phyloP scores from a whole-genome alignment of 441 rosid species.

The Aquilaria agallochum region DNA sequence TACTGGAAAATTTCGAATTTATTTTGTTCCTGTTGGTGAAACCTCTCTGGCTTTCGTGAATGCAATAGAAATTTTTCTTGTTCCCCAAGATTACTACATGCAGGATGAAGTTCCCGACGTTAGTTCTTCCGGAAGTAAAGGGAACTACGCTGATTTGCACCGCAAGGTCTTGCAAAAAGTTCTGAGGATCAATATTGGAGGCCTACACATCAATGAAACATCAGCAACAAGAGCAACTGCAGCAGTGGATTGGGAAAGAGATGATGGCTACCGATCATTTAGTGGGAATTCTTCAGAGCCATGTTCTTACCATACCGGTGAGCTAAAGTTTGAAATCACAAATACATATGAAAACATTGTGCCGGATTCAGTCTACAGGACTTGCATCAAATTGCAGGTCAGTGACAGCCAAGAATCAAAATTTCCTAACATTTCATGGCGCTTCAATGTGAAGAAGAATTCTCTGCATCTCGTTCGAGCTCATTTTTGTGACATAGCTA shows the following conservation, averaged over 20 bases:
- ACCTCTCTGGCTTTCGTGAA: slow-evolving; percentile 45
- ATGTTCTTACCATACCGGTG: background rate
- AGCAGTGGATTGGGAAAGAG: slow-evolving; percentile 47
- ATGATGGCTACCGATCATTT: slow-evolving; percentile 26
- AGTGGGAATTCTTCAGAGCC: slow-evolving; percentile 20
- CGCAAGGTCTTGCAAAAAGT: slow-evolving; percentile 34
- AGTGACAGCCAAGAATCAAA: background rate
- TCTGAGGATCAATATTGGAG: slow-evolving; percentile 52
- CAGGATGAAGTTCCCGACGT: slow-evolving; percentile 10
- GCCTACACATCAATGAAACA: slow-evolving; percentile 3
- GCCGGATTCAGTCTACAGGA: slow-evolving; percentile 40
- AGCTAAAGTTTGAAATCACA: slow-evolving; percentile 18
- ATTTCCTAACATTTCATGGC: slow-evolving; percentile 26
- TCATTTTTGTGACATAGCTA: slow-evolving; percentile 51
- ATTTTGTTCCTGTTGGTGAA: slow-evolving; percentile 17
- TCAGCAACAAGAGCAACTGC: slow-evolving; percentile 14
- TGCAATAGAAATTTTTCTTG: slow-evolving; percentile 55
- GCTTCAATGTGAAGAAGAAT: slow-evolving; percentile 29
- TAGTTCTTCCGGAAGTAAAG: slow-evolving; percentile 5
- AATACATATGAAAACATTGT: slow-evolving; percentile 22
- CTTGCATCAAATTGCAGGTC: slow-evolving; percentile 30
- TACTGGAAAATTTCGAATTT: slow-evolving; percentile 15
- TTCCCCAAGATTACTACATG: slow-evolving; percentile 22
- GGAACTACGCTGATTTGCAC: slow-evolving; percentile 14
- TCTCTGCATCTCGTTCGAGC: slow-evolving; percentile 33